Evolutionary conservation across 768 basidiomycete species (phyloP).

Genomic region (Lactifluus volemus): DNA sequence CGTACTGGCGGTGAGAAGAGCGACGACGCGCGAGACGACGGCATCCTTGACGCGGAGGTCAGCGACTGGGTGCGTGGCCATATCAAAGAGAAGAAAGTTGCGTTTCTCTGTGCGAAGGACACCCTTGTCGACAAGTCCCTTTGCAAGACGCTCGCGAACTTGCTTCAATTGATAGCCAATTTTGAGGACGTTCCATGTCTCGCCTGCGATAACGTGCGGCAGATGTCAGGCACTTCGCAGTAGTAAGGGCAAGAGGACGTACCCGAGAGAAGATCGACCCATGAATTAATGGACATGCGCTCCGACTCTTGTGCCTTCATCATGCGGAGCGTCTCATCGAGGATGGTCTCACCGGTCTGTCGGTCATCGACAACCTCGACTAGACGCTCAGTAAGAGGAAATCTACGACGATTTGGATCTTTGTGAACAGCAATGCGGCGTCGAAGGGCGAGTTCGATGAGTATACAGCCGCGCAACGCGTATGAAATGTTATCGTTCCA

Average conservation of each 20-base stretch:
- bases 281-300: constrained; percentile 75
- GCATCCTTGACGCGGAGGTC: constrained; percentile 86
- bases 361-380: constrained; percentile 89
- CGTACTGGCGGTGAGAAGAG: constrained; percentile 77
- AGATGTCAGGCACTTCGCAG: neutral
- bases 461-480: constrained; percentile 94
- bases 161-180: constrained; percentile 99
- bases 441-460: constrained; percentile 94
- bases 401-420: constrained; percentile 69
- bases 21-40: constrained; percentile 65
- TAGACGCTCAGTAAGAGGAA: constrained; percentile 70
- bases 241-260: constrained; percentile 26
- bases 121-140: constrained; percentile 96
- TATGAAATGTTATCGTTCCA: constrained; percentile 99
- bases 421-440: constrained; percentile 85
- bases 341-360: constrained; percentile 91
- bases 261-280: constrained; percentile 96
- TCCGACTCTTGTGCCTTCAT: constrained; percentile 77
- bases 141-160: constrained; percentile 94
- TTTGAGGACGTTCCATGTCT: constrained; percentile 99
- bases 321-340: constrained; percentile 94
- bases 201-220: constrained; percentile 44
- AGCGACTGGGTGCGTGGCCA: constrained; percentile 98
- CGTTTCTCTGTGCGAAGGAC: constrained; percentile 98
- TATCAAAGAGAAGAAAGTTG: constrained; percentile 98